These are phyloP conservation scores for Geotrichum carabidarum DNA, from an alignment of 1,139 yeast species.

Conservation along the genomic window DNA sequence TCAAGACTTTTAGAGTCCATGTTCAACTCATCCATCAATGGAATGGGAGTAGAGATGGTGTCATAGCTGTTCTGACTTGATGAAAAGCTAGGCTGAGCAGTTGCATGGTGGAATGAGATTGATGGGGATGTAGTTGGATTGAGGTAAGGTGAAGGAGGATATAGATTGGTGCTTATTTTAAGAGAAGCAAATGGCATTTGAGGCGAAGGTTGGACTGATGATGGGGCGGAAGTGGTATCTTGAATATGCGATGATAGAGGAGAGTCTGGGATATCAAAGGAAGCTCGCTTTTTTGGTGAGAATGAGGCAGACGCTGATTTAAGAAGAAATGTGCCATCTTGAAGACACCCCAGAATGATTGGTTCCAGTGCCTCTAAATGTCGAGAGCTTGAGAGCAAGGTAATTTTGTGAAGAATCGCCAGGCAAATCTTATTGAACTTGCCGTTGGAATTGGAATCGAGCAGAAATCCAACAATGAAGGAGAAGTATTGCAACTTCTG, in stretches of 20 bases:
- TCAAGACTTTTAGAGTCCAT: constrained; percentile 20
- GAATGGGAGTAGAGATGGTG: constrained; percentile 10
- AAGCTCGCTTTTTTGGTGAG: constrained; percentile 7
- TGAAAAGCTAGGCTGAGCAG: constrained; percentile 10
- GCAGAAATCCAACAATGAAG: constrained; percentile 27
- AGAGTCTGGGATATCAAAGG: not conserved
- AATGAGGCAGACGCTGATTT: not conserved
- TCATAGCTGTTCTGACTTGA: constrained; percentile 1
- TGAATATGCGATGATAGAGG: not conserved
- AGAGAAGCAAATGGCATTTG: constrained; percentile 25
- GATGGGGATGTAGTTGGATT: constrained; percentile 14
- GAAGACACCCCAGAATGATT: constrained; percentile 26
- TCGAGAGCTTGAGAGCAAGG: constrained; percentile 22
- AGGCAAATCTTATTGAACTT: constrained; percentile 25
- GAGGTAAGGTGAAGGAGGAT: constrained; percentile 10
- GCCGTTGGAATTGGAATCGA: constrained; percentile 24
- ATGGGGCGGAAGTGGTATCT: constrained; percentile 21
- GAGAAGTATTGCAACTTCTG: constrained; percentile 34
- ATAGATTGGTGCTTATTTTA: not conserved
- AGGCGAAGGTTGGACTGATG: constrained; percentile 28
- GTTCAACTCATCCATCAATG: constrained; percentile 3
- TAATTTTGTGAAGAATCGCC: constrained; percentile 23
- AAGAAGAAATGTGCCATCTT: constrained; percentile 29
- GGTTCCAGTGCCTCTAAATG: constrained; percentile 27
- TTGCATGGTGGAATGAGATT: constrained; percentile 15